phyloP scores from a whole-genome alignment of 1,284 basidiomycete genomes.

The Malassezia slooffiae region DNA sequence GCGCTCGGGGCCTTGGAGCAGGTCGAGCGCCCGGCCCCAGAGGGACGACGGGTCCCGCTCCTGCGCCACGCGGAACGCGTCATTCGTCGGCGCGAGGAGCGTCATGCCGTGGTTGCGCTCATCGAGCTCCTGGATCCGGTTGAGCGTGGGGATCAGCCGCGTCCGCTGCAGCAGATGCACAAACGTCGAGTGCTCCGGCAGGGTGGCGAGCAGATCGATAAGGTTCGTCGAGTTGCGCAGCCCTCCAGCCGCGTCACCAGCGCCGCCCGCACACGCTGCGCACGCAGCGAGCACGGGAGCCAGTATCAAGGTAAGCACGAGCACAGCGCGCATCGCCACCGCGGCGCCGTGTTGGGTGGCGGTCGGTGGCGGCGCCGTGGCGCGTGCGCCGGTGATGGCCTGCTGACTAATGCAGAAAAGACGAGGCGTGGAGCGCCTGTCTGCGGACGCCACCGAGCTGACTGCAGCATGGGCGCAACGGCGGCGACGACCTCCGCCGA shows the following conservation, averaged over 20 bases:
- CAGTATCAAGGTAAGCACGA: neutral
- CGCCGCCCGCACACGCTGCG: too few species aligned
- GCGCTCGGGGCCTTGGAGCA: too few species aligned
- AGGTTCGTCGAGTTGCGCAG: constrained; percentile 51
- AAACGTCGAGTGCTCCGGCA: constrained; percentile 68
- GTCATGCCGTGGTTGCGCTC: constrained; percentile 56
- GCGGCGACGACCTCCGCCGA: constrained; percentile 59
- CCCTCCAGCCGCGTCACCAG: too few species aligned
- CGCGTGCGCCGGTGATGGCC: too few species aligned
- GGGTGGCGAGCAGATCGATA: constrained; percentile 64
- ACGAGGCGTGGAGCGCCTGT: too few species aligned
- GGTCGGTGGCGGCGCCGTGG: too few species aligned
- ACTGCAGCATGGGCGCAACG: constrained; percentile 7
- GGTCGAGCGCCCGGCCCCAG: too few species aligned
- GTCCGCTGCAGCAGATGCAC: constrained; percentile 71
- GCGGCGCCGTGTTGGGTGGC: too few species aligned
- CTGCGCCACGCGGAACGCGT: constrained; percentile 19
- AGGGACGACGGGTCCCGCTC: too few species aligned
- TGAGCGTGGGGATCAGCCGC: constrained; percentile 80
- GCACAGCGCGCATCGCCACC: neutral
- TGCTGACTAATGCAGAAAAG: neutral
- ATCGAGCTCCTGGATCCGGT: constrained; percentile 54
- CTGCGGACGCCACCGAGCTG: neutral
- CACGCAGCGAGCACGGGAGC: too few species aligned
- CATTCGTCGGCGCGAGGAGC: constrained; percentile 85